These are phyloP conservation scores for Linnemannia exigua DNA, from an alignment of 192 early-diverging fungal species.

Conservation along the genomic window DNA sequence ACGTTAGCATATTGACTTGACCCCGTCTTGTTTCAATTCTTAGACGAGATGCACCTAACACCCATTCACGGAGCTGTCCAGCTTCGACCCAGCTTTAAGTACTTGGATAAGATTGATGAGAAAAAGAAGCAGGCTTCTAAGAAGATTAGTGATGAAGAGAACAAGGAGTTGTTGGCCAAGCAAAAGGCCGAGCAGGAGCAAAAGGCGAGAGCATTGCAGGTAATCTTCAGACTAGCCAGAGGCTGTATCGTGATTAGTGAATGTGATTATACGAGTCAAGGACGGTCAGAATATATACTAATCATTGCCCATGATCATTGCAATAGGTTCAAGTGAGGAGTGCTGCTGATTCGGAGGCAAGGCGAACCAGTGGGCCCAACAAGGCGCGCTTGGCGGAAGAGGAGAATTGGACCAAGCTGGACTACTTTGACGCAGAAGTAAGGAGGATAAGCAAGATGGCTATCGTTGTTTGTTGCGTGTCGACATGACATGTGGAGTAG, in stretches of 20 bases:
- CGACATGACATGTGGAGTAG: no score
- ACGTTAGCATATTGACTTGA: neutral
- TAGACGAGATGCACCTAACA: conserved; percentile 90
- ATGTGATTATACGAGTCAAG: neutral
- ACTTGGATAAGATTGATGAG: conserved; percentile 92
- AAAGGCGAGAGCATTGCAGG: conserved; percentile 65
- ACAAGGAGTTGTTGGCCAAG: conserved; percentile 66
- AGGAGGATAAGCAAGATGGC: conserved; percentile 8
- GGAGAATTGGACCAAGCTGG: conserved; percentile 79
- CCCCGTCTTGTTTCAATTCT: neutral
- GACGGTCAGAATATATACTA: neutral
- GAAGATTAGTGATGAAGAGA: conserved; percentile 76
- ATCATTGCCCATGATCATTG: neutral
- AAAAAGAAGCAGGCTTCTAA: conserved; percentile 81
- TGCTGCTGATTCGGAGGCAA: conserved; percentile 70
- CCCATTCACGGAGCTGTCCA: conserved; percentile 82
- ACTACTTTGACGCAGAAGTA: conserved; percentile 73
- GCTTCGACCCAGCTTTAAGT: conserved; percentile 89
- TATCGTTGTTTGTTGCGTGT: neutral
- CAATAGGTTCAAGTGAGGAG: conserved; percentile 71
- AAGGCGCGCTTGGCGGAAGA: conserved; percentile 74
- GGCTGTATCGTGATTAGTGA: neutral
- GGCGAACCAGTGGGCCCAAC: conserved; percentile 74
- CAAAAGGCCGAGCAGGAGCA: conserved; percentile 37
- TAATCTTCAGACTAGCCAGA: conserved; percentile 2